phyloP scores from a whole-genome alignment of 257 asterid species.

The Salvia hispanica region DNA sequence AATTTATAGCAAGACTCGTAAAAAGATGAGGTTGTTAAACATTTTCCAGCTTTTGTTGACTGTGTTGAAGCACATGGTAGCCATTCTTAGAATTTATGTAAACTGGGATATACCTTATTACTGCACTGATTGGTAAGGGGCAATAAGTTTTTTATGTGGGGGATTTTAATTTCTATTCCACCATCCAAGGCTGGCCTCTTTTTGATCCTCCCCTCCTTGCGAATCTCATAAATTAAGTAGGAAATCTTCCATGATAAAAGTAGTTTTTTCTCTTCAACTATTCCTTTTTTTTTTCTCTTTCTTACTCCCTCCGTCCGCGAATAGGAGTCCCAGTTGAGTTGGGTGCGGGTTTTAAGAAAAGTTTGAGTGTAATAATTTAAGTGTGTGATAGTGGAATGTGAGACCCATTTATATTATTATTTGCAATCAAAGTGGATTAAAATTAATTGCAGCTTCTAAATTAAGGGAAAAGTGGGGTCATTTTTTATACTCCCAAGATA shows the following conservation, averaged over 20 bases:
- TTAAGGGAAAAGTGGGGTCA: too few relatives aligned
- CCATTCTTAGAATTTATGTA: conserved; percentile 8
- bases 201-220: neutral
- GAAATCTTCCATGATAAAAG: neutral
- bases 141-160: neutral
- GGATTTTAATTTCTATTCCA: neutral
- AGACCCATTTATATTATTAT: too few relatives aligned
- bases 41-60: conserved; percentile 24
- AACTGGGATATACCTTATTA: conserved; percentile 7
- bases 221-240: conserved; percentile 8
- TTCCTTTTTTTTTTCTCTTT: neutral
- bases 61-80: conserved; percentile 12
- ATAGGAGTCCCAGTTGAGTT: too few relatives aligned
- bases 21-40: conserved; percentile 23
- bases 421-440: too few relatives aligned
- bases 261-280: conserved; percentile 11
- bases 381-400: too few relatives aligned
- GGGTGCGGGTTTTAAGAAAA: too few relatives aligned
- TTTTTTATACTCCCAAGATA: too few relatives aligned
- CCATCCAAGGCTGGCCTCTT: conserved; percentile 2
- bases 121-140: neutral
- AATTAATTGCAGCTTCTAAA: too few relatives aligned
- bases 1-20: conserved; percentile 1
- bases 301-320: too few relatives aligned
- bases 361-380: too few relatives aligned